Percentiles rank a stretch among this genome's conserved stretches.
phyloP scores from a whole-genome alignment of 148 eudicot genomes.

The Camellia sinensis region DNA sequence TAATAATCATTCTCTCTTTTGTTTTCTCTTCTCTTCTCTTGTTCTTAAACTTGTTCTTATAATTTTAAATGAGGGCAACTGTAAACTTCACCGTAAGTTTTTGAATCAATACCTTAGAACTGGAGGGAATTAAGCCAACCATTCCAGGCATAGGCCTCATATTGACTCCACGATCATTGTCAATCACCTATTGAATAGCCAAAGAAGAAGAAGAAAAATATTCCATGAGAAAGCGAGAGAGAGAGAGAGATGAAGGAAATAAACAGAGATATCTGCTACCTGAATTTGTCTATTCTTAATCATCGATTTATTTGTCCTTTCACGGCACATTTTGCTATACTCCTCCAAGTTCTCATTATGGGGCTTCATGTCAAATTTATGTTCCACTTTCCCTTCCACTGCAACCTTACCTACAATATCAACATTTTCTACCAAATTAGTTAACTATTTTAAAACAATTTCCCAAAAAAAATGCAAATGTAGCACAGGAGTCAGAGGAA shows the following conservation, averaged over 20 bases:
- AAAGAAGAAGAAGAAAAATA: background rate
- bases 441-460: background rate
- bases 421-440: background rate
- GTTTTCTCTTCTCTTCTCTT: too few species aligned
- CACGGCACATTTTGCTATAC: constrained; percentile 87
- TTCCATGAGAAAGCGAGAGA: background rate
- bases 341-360: constrained; percentile 76
- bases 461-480: background rate
- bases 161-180: constrained; percentile 79
- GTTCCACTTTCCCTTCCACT: constrained; percentile 86
- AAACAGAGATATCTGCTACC: constrained; percentile 32
- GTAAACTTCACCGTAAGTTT: background rate
- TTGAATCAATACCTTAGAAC: constrained; percentile 53
- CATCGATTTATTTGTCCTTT: constrained; percentile 91
- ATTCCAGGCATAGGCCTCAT: constrained; percentile 99
- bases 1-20: too few species aligned
- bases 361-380: constrained; percentile 94
- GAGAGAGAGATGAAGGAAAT: constrained; percentile 30
- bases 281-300: constrained; percentile 85
- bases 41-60: too few species aligned
- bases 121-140: constrained; percentile 58
- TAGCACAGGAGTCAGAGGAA: background rate
- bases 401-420: constrained; percentile 58
- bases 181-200: constrained; percentile 56
- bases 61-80: too few species aligned